A percentile compares a stretch with the other conserved stretches of the same genome.
These are phyloP conservation scores for Bothriochloa decipiens DNA, from an alignment of 176 grass and related monocot genomes.

Conservation along the genomic window DNA sequence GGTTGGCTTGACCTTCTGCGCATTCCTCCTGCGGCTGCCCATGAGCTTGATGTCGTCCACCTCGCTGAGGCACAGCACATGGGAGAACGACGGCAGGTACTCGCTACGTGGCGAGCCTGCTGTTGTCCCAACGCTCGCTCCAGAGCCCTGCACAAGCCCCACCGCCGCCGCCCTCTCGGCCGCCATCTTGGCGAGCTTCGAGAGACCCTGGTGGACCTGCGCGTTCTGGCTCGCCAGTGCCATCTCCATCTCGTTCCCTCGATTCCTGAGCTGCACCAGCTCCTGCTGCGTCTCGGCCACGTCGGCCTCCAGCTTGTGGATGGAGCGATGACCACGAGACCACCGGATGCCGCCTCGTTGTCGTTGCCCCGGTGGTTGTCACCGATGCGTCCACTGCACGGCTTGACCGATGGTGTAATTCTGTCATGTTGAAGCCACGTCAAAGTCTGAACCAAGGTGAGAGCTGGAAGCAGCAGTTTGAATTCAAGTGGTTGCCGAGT, in stretches of 20 bases:
- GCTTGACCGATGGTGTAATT: not conserved
- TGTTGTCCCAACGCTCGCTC: conserved; percentile 42
- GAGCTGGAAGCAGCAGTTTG: too few species aligned
- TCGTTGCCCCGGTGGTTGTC: not conserved
- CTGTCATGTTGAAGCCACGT: too few species aligned
- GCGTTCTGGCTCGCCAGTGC: conserved; percentile 63
- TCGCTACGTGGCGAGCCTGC: conserved; percentile 25
- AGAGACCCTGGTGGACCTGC: conserved; percentile 65
- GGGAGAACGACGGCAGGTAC: conserved; percentile 71
- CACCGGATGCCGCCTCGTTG: not conserved
- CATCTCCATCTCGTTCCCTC: conserved; percentile 67
- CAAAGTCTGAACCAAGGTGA: too few species aligned
- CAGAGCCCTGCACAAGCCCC: conserved; percentile 3
- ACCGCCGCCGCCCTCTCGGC: conserved; percentile 37
- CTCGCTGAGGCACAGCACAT: conserved; percentile 71
- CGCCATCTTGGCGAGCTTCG: conserved; percentile 66
- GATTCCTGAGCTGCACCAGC: conserved; percentile 62
- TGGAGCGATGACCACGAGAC: conserved; percentile 40
- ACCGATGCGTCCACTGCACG: not conserved
- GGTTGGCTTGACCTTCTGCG: conserved; percentile 72
- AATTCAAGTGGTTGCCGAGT: too few species aligned
- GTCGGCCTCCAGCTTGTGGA: conserved; percentile 70
- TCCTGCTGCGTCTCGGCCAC: conserved; percentile 69
- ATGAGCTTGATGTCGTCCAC: conserved; percentile 46
- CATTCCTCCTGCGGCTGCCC: conserved; percentile 51